Evolutionary conservation across 495 filamentous ascomycete genomes (phyloP).

Genomic region (Xylaria nigripes): DNA sequence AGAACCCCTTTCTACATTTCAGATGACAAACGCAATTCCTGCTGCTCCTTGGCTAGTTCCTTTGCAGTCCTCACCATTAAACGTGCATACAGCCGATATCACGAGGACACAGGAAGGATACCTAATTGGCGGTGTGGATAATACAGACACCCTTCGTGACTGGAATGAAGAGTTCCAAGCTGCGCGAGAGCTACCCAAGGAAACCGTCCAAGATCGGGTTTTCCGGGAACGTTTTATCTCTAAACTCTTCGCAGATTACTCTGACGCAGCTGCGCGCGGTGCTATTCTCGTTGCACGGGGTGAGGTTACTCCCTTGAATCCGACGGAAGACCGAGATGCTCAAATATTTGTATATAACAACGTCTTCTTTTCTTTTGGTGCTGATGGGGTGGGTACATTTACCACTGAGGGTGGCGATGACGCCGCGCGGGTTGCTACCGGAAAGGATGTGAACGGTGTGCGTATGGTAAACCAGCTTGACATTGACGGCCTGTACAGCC

Average conservation of each 20-base stretch:
- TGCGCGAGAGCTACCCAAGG: constrained; percentile 84
- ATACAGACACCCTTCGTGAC: constrained; percentile 85
- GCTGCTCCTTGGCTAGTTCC: constrained; percentile 89
- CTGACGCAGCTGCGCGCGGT: constrained; percentile 85
- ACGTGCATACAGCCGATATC: constrained; percentile 69
- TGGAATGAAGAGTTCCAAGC: constrained; percentile 99
- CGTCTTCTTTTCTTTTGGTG: constrained; percentile 97
- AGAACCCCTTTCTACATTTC: constrained; percentile 87
- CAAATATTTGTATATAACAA: constrained; percentile 99
- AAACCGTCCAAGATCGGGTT: constrained; percentile 89
- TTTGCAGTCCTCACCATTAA: constrained; percentile 49
- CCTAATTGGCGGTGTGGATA: constrained; percentile 81
- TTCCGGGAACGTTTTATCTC: constrained; percentile 90
- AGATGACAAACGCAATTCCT: constrained; percentile 87
- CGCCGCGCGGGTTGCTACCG: constrained; percentile 89
- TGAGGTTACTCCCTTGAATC: constrained; percentile 93
- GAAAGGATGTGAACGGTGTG: constrained; percentile 92
- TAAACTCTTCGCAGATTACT: constrained; percentile 96
- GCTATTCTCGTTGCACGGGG: constrained; percentile 90
- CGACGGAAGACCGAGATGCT: constrained; percentile 82
- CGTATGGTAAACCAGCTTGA: constrained; percentile 94
- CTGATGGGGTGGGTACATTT: constrained; percentile 96
- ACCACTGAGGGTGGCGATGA: constrained; percentile 94
- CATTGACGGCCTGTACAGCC: constrained; percentile 85
- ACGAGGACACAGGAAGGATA: constrained; percentile 90